phyloP scores from a whole-genome alignment of 139 green algal species.

The Limnomonas spitsbergensis region DNA sequence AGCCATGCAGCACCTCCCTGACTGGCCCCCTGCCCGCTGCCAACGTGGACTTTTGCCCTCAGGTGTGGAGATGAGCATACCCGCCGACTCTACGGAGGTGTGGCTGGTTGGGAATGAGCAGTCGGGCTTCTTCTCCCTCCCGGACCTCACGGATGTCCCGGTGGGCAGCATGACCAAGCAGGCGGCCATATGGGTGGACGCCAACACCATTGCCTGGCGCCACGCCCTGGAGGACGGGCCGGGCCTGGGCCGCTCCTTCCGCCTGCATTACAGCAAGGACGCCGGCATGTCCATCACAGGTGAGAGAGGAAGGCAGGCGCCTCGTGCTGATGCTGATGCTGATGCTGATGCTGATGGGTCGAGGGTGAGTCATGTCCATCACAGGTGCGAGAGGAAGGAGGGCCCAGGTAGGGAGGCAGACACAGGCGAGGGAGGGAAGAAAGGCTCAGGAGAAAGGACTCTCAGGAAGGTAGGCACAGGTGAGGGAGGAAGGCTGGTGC shows the following conservation, averaged over 20 bases:
- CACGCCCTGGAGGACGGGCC: constrained; percentile 32
- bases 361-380: no score
- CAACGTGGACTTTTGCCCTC: not conserved
- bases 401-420: no score
- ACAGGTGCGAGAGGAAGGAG: no score
- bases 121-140: not conserved
- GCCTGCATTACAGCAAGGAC: constrained; percentile 40
- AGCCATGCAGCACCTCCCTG: not conserved
- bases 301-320: no score
- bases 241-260: constrained; percentile 34
- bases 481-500: no score
- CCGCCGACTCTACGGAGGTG: constrained; percentile 11
- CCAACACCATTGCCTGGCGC: constrained; percentile 43
- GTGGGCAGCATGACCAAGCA: constrained; percentile 41
- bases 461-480: no score
- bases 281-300: constrained; percentile 44
- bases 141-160: constrained; percentile 20
- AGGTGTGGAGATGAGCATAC: not conserved
- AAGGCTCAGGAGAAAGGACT: no score
- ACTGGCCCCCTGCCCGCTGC: not conserved
- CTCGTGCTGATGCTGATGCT: no score
- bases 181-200: constrained; percentile 29
- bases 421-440: no score
- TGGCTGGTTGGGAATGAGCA: constrained; percentile 36
- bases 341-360: no score